phyloP scores from a whole-genome alignment of 305 asterid species.

The Fraxinus greggii region DNA sequence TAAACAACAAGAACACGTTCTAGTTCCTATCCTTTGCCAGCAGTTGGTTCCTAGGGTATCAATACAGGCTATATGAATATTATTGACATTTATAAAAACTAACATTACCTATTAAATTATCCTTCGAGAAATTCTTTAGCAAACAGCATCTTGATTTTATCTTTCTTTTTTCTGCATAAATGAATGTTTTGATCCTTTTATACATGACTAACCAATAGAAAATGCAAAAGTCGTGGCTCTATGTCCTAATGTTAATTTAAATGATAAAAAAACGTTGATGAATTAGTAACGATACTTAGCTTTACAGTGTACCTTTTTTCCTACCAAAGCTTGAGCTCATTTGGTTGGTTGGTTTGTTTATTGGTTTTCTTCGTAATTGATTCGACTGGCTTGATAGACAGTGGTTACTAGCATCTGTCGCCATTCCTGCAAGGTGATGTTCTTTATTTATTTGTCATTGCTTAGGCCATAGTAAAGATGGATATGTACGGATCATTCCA shows the following conservation, averaged over 20 bases:
- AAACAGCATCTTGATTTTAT: neutral
- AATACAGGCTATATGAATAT: neutral
- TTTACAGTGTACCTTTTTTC: neutral
- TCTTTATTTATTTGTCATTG: neutral
- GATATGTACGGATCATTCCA: conserved; percentile 54
- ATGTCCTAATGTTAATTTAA: neutral
- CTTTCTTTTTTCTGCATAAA: neutral
- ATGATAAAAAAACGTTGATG: neutral
- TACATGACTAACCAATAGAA: neutral
- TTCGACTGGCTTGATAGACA: neutral
- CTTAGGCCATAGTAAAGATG: conserved; percentile 65
- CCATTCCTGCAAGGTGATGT: neutral
- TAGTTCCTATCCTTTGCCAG: neutral
- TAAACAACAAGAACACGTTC: neutral
- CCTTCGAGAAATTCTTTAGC: neutral
- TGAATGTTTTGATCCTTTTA: neutral
- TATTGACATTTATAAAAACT: neutral
- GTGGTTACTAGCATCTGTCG: neutral
- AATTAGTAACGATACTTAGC: neutral
- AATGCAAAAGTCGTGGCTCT: neutral
- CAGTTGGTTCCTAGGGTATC: neutral
- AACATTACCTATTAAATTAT: neutral
- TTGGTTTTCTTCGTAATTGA: neutral
- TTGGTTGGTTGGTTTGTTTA: neutral
- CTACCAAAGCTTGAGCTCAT: neutral